These are phyloP conservation scores for Saccharomycopsis fibuligera DNA, from an alignment of 805 yeast genomes.

Conservation along the genomic window DNA sequence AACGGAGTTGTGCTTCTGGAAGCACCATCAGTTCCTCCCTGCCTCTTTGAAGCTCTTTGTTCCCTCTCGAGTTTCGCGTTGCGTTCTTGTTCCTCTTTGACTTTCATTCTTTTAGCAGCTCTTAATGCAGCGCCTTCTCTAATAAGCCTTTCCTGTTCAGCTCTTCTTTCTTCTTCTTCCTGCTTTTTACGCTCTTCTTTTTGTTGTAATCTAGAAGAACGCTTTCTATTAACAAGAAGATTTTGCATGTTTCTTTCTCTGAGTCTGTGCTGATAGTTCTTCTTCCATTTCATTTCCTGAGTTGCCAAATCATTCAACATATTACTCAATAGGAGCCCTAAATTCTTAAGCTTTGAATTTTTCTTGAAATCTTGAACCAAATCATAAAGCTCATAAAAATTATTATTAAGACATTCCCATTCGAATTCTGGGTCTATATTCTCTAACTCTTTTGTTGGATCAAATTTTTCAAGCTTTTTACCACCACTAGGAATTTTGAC, in stretches of 20 bases:
- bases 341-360: slow-evolving; percentile 24
- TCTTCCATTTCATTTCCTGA: slow-evolving; percentile 49
- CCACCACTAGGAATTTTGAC: slow-evolving; percentile 32
- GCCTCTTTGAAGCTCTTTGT: neutral
- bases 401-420: slow-evolving; percentile 38
- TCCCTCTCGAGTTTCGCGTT: too few species aligned
- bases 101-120: slow-evolving; percentile 19
- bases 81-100: slow-evolving; percentile 13
- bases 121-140: slow-evolving; percentile 19
- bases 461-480: slow-evolving; percentile 25
- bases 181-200: slow-evolving; percentile 51
- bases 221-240: slow-evolving; percentile 60
- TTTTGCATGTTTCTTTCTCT: slow-evolving; percentile 60
- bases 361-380: slow-evolving; percentile 29
- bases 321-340: slow-evolving; percentile 29
- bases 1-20: neutral
- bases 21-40: neutral
- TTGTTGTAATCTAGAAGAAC: slow-evolving; percentile 69
- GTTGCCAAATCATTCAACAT: slow-evolving; percentile 32
- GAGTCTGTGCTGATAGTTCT: slow-evolving; percentile 45
- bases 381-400: slow-evolving; percentile 37
- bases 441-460: slow-evolving; percentile 25
- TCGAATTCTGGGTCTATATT: slow-evolving; percentile 34
- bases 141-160: slow-evolving; percentile 14
- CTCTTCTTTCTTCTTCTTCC: slow-evolving; percentile 35